Evolutionary conservation across 2,329 filamentous ascomycete species (phyloP).

Genomic region (Beauveria rudraprayagi): DNA sequence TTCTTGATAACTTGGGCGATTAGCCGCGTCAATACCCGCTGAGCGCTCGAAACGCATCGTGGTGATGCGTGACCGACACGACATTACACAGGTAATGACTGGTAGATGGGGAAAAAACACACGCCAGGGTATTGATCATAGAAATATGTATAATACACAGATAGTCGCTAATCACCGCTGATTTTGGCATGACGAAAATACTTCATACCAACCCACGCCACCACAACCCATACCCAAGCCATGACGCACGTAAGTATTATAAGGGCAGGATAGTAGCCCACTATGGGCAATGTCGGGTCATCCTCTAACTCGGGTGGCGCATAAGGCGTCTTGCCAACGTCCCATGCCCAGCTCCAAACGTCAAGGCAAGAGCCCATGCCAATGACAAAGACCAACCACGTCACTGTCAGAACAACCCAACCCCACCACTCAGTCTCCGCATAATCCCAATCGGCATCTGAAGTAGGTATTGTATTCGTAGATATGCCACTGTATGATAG

Average conservation of each 20-base stretch:
- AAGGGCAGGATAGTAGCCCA: slow-evolving; percentile 92
- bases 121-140: neutral
- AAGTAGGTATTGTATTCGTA: slow-evolving; percentile 36
- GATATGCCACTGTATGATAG: slow-evolving; percentile 48
- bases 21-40: neutral
- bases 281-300: slow-evolving; percentile 87
- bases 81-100: neutral
- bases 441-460: slow-evolving; percentile 71
- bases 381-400: slow-evolving; percentile 92
- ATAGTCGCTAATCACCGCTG: slow-evolving; percentile 42
- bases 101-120: neutral
- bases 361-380: slow-evolving; percentile 95
- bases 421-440: slow-evolving; percentile 97
- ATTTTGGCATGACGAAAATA: slow-evolving; percentile 98
- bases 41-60: neutral
- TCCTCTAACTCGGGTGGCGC: slow-evolving; percentile 92
- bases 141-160: neutral
- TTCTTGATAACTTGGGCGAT: neutral
- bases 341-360: slow-evolving; percentile 98
- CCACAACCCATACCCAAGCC: slow-evolving; percentile 97
- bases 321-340: slow-evolving; percentile 92
- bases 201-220: slow-evolving; percentile 99
- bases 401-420: slow-evolving; percentile 83
- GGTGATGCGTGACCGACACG: neutral
- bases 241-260: slow-evolving; percentile 91